Evolutionary conservation across 2,329 filamentous ascomycete species (phyloP).

Genomic region (Pseudocercospora vitis): DNA sequence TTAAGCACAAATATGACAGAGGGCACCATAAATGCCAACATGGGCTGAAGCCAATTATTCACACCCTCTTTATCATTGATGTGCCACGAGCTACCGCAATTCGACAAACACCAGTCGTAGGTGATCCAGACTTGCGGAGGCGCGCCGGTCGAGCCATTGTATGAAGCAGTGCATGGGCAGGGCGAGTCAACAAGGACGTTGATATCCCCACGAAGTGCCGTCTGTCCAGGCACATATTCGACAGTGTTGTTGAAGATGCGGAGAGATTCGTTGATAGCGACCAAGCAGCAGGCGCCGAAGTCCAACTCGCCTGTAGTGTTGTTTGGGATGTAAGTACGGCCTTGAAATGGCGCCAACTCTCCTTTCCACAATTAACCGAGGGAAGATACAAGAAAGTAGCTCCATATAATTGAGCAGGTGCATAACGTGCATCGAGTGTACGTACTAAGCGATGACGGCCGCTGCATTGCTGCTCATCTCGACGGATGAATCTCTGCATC

Average conservation of each 20-base stretch:
- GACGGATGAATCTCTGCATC: too few species aligned
- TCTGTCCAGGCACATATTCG: background rate
- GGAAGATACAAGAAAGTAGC: too few species aligned
- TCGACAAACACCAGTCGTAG: background rate
- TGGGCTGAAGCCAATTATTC: background rate
- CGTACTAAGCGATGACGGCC: too few species aligned
- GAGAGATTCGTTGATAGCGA: background rate
- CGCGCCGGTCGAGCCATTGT: background rate
- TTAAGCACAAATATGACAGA: background rate
- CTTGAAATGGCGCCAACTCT: background rate
- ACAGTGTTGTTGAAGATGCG: background rate
- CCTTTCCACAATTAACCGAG: background rate
- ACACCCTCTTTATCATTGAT: background rate
- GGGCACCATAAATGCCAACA: background rate
- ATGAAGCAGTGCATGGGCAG: background rate
- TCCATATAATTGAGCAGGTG: too few species aligned
- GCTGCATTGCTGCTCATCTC: too few species aligned
- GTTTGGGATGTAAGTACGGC: background rate
- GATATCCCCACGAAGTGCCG: background rate
- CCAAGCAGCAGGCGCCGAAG: background rate
- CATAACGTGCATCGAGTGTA: too few species aligned
- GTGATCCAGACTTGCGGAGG: background rate
- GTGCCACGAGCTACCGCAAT: background rate
- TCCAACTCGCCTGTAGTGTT: background rate
- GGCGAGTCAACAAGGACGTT: background rate